Evolutionary conservation across 768 basidiomycete species (phyloP).

Genomic region (Mycena capillaripes): DNA sequence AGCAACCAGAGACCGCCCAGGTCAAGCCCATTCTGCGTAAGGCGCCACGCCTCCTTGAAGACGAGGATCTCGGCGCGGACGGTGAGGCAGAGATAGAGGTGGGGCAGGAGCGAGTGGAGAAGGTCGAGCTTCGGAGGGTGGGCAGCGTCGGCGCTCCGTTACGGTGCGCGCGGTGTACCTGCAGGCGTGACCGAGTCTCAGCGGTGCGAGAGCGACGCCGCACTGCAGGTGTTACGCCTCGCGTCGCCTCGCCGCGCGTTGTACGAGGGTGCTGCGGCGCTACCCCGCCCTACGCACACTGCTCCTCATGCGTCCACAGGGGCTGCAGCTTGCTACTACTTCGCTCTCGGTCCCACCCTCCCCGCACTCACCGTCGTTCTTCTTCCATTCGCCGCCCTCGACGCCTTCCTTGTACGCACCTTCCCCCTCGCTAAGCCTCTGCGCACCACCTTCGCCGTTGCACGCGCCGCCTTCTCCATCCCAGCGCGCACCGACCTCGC

Average conservation of each 20-base stretch:
- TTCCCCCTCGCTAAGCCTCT: not conserved
- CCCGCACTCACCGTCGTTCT: conserved; percentile 15
- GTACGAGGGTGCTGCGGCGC: conserved; percentile 33
- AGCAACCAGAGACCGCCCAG: too few relatives aligned
- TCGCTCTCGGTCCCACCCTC: conserved; percentile 13
- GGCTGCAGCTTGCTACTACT: not conserved
- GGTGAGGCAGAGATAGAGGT: too few relatives aligned
- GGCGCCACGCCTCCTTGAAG: too few relatives aligned
- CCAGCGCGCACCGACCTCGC: not conserved
- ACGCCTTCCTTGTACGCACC: not conserved
- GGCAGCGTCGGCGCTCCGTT: conserved; percentile 9
- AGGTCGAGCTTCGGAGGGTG: conserved; percentile 14
- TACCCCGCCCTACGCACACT: conserved; percentile 31
- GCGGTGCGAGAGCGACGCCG: too few relatives aligned
- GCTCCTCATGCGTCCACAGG: conserved; percentile 27
- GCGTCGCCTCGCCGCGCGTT: too few relatives aligned
- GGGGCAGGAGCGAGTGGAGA: too few relatives aligned
- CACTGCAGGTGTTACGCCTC: too few relatives aligned
- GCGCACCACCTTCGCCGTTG: not conserved
- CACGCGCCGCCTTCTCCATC: not conserved
- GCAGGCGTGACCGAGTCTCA: not conserved
- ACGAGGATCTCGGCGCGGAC: too few relatives aligned
- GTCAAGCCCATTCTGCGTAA: not conserved
- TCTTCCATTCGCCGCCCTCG: conserved; percentile 23
- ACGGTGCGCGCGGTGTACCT: conserved; percentile 25